These are phyloP conservation scores for Termitomyces sp. DNA, from an alignment of 768 basidiomycete genomes.

Conservation along the genomic window DNA sequence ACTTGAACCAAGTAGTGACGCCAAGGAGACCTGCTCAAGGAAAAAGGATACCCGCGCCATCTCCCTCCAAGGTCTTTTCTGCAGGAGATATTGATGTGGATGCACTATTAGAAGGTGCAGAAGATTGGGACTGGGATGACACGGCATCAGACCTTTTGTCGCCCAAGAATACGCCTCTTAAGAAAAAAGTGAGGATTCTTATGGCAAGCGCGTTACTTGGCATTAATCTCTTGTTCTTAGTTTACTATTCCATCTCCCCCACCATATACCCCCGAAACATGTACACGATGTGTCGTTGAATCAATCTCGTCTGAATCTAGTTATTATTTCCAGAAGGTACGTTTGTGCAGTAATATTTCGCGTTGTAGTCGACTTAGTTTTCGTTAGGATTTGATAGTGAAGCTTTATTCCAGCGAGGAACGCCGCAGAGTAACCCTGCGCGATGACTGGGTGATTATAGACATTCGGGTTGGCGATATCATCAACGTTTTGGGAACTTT, in stretches of 20 bases:
- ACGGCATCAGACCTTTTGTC: conserved; percentile 45
- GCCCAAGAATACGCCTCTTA: conserved; percentile 40
- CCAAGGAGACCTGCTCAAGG: conserved; percentile 14
- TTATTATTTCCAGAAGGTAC: conserved; percentile 38
- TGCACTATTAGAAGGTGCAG: conserved; percentile 57
- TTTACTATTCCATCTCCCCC: conserved; percentile 12
- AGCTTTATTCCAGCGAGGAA: conserved; percentile 32
- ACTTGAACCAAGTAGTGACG: conserved; percentile 5
- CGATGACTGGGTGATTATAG: conserved; percentile 75
- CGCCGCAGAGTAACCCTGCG: conserved; percentile 50
- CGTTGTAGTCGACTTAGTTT: neutral
- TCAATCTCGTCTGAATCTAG: conserved; percentile 27
- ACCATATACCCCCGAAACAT: conserved; percentile 28
- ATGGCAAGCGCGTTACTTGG: neutral
- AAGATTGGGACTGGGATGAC: conserved; percentile 67
- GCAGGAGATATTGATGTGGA: conserved; percentile 38
- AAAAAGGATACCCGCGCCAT: conserved; percentile 5
- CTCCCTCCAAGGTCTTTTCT: conserved; percentile 19
- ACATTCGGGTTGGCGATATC: conserved; percentile 63
- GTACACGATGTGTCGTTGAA: conserved; percentile 55
- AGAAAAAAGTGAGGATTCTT: conserved; percentile 17
- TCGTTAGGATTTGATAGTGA: conserved; percentile 47
- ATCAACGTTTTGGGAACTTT: conserved; percentile 68
- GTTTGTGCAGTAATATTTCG: neutral
- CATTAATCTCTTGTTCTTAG: neutral